Evolutionary conservation across 192 early-diverging fungal species (phyloP).

Genomic region (Dimargaris cristalligena): DNA sequence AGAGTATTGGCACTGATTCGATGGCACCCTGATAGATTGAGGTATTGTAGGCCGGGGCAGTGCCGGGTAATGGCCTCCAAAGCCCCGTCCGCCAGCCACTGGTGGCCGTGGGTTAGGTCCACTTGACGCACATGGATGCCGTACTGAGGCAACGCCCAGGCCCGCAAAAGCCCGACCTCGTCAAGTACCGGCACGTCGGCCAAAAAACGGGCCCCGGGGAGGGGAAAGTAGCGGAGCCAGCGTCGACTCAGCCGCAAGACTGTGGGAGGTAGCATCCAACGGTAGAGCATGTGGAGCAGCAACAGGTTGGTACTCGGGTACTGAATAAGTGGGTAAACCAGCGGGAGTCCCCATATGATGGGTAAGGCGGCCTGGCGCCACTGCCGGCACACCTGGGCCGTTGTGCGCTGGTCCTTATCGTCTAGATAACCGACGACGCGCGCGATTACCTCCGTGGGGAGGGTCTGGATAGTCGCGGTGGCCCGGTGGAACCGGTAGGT

Average conservation of each 20-base stretch:
- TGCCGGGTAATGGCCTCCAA: background rate
- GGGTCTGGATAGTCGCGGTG: background rate
- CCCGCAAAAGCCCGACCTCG: background rate
- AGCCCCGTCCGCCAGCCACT: background rate
- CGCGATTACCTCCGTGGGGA: background rate
- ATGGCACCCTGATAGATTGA: background rate
- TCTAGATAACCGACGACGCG: background rate
- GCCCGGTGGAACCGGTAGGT: constrained; percentile 2
- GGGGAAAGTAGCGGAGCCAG: background rate
- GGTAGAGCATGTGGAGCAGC: background rate
- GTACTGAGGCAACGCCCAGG: background rate
- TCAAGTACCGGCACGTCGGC: background rate
- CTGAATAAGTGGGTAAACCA: background rate
- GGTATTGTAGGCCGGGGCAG: background rate
- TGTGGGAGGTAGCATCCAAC: background rate
- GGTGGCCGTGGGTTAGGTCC: background rate
- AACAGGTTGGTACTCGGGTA: background rate
- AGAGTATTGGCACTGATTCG: background rate
- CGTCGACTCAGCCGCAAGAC: background rate
- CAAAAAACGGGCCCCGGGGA: background rate
- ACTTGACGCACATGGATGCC: background rate
- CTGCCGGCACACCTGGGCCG: background rate
- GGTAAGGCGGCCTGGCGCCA: background rate
- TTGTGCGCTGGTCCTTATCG: background rate
- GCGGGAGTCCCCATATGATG: background rate